A percentile compares a stretch with the other conserved stretches of the same genome.
These are phyloP conservation scores for Russula dissimulans DNA, from an alignment of 768 basidiomycete species.

Conservation along the genomic window DNA sequence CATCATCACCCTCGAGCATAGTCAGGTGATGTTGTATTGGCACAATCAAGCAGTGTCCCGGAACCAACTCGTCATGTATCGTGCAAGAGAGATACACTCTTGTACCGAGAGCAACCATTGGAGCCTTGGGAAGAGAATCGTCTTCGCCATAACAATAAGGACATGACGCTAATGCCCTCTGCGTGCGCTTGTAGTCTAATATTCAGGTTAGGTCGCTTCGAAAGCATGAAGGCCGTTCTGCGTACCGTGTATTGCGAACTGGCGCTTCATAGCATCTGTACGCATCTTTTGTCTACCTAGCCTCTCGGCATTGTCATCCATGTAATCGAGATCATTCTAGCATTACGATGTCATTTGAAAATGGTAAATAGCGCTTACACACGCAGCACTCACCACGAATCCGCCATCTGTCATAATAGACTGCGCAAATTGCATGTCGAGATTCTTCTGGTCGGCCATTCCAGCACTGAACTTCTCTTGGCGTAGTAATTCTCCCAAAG, in stretches of 20 bases:
- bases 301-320: slow-evolving; percentile 94
- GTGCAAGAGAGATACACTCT: slow-evolving; percentile 89
- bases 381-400: slow-evolving; percentile 51
- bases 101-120: slow-evolving; percentile 85
- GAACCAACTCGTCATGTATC: slow-evolving; percentile 74
- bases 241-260: slow-evolving; percentile 91
- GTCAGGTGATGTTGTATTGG: slow-evolving; percentile 91
- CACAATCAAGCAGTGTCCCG: slow-evolving; percentile 90
- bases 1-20: slow-evolving; percentile 90
- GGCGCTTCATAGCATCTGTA: slow-evolving; percentile 90
- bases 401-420: slow-evolving; percentile 84
- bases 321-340: slow-evolving; percentile 84
- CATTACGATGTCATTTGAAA: background rate
- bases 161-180: slow-evolving; percentile 79
- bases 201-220: background rate
- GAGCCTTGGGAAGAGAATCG: slow-evolving; percentile 79
- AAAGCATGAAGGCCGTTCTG: background rate
- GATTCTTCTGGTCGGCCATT: slow-evolving; percentile 80
- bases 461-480: slow-evolving; percentile 90
- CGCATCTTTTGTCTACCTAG: slow-evolving; percentile 93
- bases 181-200: slow-evolving; percentile 89
- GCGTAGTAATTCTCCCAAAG: slow-evolving; percentile 84
- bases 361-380: background rate
- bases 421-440: slow-evolving; percentile 83
- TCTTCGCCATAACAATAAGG: slow-evolving; percentile 90